Percentiles rank a stretch among this genome's conserved stretches.
These are phyloP conservation scores for Cupressus sempervirens DNA, from an alignment of 75 land plant species.

Conservation along the genomic window DNA sequence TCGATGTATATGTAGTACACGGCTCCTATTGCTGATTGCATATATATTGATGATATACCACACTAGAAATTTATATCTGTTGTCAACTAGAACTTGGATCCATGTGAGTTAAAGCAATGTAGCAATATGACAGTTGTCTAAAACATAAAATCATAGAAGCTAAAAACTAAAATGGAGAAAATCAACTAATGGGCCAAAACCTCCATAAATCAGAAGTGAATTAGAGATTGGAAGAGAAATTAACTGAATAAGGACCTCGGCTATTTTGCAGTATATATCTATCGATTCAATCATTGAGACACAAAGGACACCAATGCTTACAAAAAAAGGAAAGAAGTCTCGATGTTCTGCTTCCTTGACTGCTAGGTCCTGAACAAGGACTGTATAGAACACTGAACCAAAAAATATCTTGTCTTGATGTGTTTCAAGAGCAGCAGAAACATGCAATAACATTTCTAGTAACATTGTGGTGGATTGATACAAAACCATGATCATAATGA, in stretches of 20 bases:
- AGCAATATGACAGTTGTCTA: neutral
- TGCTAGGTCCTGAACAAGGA: neutral
- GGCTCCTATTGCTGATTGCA: neutral
- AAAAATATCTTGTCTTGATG: neutral
- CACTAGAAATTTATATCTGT: neutral
- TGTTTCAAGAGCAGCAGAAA: neutral
- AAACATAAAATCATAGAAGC: neutral
- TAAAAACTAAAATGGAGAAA: neutral
- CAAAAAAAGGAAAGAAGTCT: neutral
- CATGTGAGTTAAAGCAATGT: neutral
- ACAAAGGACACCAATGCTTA: neutral
- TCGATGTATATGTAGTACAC: neutral
- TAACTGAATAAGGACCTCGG: neutral
- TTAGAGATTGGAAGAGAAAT: neutral
- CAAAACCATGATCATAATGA: neutral
- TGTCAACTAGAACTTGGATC: neutral
- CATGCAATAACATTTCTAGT: neutral
- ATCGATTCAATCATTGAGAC: neutral
- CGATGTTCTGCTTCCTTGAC: neutral
- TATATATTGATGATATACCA: neutral
- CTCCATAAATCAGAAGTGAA: neutral
- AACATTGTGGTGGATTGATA: neutral
- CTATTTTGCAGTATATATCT: neutral
- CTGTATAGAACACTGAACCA: neutral
- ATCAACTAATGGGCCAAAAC: neutral